Percentiles rank a stretch among this genome's conserved stretches.
These are phyloP conservation scores for Chimonanthus praecox DNA, from an alignment of 164 flowering plant species.

Conservation along the genomic window DNA sequence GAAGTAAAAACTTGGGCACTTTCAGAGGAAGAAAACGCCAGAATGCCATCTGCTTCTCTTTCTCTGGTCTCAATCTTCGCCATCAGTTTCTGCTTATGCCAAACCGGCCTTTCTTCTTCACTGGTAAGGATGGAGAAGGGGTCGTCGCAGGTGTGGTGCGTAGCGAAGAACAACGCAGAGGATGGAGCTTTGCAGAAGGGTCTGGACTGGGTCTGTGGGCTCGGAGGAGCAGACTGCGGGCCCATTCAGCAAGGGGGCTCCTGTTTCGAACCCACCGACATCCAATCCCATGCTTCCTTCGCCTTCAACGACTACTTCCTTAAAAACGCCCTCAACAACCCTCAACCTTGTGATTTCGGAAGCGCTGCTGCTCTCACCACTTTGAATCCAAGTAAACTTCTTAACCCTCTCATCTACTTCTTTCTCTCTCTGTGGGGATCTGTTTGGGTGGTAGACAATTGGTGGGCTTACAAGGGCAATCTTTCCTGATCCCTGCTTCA, in stretches of 20 bases:
- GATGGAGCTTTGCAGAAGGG: slow-evolving; percentile 64
- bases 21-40: too few species aligned
- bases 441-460: too few species aligned
- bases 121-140: neutral
- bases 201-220: slow-evolving; percentile 82
- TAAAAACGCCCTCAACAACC: slow-evolving; percentile 42
- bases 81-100: neutral
- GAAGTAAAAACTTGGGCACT: too few species aligned
- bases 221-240: slow-evolving; percentile 64
- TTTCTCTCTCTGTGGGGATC: neutral
- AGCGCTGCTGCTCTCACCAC: slow-evolving; percentile 65
- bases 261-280: slow-evolving; percentile 48
- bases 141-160: slow-evolving; percentile 61
- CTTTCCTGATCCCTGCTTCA: too few species aligned
- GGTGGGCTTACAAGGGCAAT: too few species aligned
- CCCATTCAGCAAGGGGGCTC: slow-evolving; percentile 61
- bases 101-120: neutral
- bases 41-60: neutral
- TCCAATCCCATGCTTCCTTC: slow-evolving; percentile 58
- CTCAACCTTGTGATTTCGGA: slow-evolving; percentile 45
- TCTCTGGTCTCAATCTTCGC: neutral
- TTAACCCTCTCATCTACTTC: neutral
- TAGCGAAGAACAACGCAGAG: slow-evolving; percentile 89
- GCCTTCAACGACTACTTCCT: slow-evolving; percentile 77
- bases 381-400: slow-evolving; percentile 60